Evolutionary conservation across 139 green algal genomes (phyloP).

Genomic region (Chlamydomonas schloesseri): DNA sequence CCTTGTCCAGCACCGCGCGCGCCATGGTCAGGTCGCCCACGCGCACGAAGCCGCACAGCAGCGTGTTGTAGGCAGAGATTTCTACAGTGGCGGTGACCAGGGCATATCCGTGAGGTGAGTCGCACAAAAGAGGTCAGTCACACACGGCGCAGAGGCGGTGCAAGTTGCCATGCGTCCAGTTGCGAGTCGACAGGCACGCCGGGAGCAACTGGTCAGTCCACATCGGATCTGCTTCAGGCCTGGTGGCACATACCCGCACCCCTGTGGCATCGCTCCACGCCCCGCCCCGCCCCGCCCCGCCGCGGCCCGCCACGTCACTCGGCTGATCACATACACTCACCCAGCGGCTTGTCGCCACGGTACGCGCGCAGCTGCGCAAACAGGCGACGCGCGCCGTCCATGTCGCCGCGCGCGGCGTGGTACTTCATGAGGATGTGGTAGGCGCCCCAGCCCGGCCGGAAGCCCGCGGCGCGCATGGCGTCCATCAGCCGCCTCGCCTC

Average conservation of each 20-base stretch:
- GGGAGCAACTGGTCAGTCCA: too few relatives aligned
- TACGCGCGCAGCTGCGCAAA: conserved; percentile 62
- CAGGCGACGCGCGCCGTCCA: conserved; percentile 44
- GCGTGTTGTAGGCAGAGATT: conserved; percentile 76
- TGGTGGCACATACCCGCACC: too few relatives aligned
- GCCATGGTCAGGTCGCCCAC: conserved; percentile 44
- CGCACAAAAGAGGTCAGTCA: too few relatives aligned
- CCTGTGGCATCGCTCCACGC: too few relatives aligned
- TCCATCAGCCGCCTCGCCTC: conserved; percentile 70
- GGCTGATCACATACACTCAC: too few relatives aligned
- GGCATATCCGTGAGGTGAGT: too few relatives aligned
- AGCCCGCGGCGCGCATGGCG: conserved; percentile 36
- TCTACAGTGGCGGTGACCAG: conserved; percentile 20
- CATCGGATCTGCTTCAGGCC: too few relatives aligned
- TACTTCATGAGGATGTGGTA: conserved; percentile 81
- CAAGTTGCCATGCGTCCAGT: too few relatives aligned
- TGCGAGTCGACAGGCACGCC: too few relatives aligned
- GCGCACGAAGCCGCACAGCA: conserved; percentile 68
- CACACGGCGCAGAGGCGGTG: neutral
- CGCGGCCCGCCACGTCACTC: too few relatives aligned
- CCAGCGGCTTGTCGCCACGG: conserved; percentile 23
- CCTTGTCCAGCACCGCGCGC: conserved; percentile 56
- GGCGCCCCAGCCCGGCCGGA: conserved; percentile 51
- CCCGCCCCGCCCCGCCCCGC: neutral
- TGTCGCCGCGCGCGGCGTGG: conserved; percentile 44